phyloP scores from a whole-genome alignment of 2,329 filamentous ascomycete species.

The Fusarium sp. region DNA sequence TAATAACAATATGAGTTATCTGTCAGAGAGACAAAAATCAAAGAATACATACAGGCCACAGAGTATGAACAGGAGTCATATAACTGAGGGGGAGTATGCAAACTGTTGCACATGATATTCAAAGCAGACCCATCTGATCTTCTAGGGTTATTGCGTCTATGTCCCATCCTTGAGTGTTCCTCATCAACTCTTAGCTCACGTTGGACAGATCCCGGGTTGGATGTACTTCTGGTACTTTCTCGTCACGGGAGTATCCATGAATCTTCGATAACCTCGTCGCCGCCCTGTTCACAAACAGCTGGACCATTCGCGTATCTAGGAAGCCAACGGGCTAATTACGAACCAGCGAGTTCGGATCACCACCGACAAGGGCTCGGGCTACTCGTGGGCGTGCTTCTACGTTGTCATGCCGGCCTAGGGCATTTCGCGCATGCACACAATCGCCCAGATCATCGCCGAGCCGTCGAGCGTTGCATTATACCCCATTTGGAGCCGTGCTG shows the following conservation, averaged over 20 bases:
- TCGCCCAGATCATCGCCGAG: background rate
- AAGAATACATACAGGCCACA: background rate
- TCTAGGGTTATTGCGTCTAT: slow-evolving; percentile 63
- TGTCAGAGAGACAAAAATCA: background rate
- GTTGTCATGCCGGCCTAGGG: background rate
- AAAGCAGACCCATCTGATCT: slow-evolving; percentile 16
- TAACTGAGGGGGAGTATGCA: background rate
- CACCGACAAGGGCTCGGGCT: background rate
- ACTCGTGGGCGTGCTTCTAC: background rate
- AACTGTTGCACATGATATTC: slow-evolving; percentile 29
- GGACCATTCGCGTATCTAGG: background rate
- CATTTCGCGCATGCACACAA: background rate
- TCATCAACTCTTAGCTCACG: background rate
- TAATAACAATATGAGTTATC: background rate
- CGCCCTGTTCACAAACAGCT: background rate
- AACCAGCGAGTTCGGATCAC: background rate
- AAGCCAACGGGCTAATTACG: background rate
- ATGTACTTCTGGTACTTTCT: slow-evolving; percentile 2
- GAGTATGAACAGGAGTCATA: background rate
- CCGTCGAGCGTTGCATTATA: background rate
- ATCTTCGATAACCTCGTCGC: background rate
- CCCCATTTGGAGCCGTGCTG: background rate
- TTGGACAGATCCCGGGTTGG: background rate
- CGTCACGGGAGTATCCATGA: background rate
- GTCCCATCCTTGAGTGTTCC: background rate